These are phyloP conservation scores for Gossypium herbaceum DNA, from an alignment of 345 rosid species.

Conservation along the genomic window DNA sequence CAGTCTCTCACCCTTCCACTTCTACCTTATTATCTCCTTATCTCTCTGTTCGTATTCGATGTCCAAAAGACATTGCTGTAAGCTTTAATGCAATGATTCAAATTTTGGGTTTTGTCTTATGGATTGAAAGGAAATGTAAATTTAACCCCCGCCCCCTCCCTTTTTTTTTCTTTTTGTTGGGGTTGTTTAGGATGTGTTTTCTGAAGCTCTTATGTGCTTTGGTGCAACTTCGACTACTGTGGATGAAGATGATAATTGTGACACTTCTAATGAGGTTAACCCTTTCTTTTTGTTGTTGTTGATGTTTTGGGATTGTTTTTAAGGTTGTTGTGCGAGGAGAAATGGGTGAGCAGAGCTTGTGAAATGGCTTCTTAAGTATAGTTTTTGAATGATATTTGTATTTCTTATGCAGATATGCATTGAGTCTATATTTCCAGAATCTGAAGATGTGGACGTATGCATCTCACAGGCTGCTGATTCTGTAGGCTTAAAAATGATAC, in stretches of 20 bases:
- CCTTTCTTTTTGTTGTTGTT: not conserved
- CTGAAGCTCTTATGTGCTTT: slow-evolving; percentile 76
- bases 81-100: slow-evolving; percentile 19
- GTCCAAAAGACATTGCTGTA: slow-evolving; percentile 49
- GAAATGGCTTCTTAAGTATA: not conserved
- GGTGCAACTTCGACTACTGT: slow-evolving; percentile 71
- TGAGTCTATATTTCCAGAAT: slow-evolving; percentile 60
- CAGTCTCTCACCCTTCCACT: slow-evolving; percentile 12
- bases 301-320: not conserved
- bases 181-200: slow-evolving; percentile 53
- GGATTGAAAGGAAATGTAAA: not conserved
- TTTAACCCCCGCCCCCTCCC: not conserved
- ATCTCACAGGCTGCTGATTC: slow-evolving; percentile 66
- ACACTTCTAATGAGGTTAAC: slow-evolving; percentile 53
- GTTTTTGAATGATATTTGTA: not conserved
- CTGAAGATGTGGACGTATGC: slow-evolving; percentile 52
- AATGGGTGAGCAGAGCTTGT: not conserved
- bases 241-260: slow-evolving; percentile 42
- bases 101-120: not conserved
- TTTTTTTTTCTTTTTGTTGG: not conserved
- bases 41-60: slow-evolving; percentile 66
- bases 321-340: not conserved
- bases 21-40: slow-evolving; percentile 33
- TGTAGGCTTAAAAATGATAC: slow-evolving; percentile 63
- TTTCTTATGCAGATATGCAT: slow-evolving; percentile 46